These are phyloP conservation scores for Spizellomyces sp. DNA, from an alignment of 192 early-diverging fungal species.

Conservation along the genomic window DNA sequence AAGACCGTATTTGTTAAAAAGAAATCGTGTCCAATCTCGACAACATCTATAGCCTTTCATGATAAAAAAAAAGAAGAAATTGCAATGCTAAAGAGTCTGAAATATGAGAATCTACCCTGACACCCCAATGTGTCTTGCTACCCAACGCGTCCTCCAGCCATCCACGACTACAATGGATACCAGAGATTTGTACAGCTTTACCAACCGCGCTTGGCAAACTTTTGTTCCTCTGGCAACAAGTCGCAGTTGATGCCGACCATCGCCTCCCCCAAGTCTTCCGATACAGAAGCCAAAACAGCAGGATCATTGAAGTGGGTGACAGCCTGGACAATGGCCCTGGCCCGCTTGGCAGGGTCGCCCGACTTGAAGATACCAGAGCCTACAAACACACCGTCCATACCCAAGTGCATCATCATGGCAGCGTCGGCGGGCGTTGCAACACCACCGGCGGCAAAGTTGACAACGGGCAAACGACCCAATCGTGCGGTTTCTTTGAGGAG, in stretches of 20 bases:
- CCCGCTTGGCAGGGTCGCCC: slow-evolving; percentile 90
- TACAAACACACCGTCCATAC: slow-evolving; percentile 97
- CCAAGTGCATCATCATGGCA: slow-evolving; percentile 99
- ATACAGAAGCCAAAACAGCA: slow-evolving; percentile 83
- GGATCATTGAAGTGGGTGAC: slow-evolving; percentile 94
- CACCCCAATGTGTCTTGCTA: too few species aligned
- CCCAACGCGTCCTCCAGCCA: too few species aligned
- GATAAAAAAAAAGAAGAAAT: too few species aligned
- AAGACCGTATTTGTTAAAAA: too few species aligned
- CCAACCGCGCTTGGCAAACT: slow-evolving; percentile 65
- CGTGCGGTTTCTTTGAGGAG: slow-evolving; percentile 86
- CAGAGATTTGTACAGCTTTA: slow-evolving; percentile 30
- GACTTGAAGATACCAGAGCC: slow-evolving; percentile 97
- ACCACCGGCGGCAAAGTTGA: slow-evolving; percentile 97
- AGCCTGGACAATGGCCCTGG: slow-evolving; percentile 91
- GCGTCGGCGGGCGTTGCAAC: slow-evolving; percentile 98
- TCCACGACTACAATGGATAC: too few species aligned
- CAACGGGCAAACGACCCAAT: slow-evolving; percentile 91
- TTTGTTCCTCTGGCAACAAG: slow-evolving; percentile 58
- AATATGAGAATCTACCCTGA: too few species aligned
- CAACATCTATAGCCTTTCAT: too few species aligned
- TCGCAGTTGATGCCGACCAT: slow-evolving; percentile 96
- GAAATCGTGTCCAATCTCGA: too few species aligned
- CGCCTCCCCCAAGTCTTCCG: slow-evolving; percentile 91
- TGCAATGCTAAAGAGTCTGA: too few species aligned